A percentile compares a stretch with the other conserved stretches of the same genome.
phyloP scores from a whole-genome alignment of 371 early-diverging fungal species.

The Circinella umbellata region DNA sequence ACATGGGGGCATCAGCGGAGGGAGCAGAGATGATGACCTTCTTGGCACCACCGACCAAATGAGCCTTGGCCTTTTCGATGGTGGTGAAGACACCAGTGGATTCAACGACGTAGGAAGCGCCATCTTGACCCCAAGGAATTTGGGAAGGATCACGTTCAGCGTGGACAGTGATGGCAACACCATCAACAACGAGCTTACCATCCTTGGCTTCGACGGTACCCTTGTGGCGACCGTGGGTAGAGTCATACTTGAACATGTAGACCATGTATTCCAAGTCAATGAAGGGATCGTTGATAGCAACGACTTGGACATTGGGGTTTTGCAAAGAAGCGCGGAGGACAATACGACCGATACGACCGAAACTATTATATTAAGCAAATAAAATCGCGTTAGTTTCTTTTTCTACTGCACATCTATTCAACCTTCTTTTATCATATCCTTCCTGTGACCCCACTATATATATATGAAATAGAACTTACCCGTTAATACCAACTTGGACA shows the following conservation, averaged over 20 bases:
- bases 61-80: conserved; percentile 85
- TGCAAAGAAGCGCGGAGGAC: conserved; percentile 92
- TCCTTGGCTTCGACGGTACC: conserved; percentile 77
- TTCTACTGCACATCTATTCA: neutral
- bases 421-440: neutral
- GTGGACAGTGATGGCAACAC: conserved; percentile 78
- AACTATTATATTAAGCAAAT: conserved; percentile 47
- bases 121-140: conserved; percentile 91
- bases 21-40: conserved; percentile 99
- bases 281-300: conserved; percentile 99
- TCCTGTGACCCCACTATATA: neutral
- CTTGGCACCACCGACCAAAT: conserved; percentile 95
- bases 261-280: conserved; percentile 95
- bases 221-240: conserved; percentile 94
- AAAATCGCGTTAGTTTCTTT: neutral
- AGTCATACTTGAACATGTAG: conserved; percentile 98
- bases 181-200: conserved; percentile 88
- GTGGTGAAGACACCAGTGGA: conserved; percentile 99
- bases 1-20: conserved; percentile 89
- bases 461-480: conserved; percentile 66
- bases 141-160: conserved; percentile 78
- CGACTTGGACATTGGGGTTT: conserved; percentile 83
- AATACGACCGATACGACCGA: conserved; percentile 98
- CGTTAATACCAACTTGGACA: conserved; percentile 93
- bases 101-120: conserved; percentile 97